phyloP scores from a whole-genome alignment of 106 monocot genomes.

The Acorus gramineus region DNA sequence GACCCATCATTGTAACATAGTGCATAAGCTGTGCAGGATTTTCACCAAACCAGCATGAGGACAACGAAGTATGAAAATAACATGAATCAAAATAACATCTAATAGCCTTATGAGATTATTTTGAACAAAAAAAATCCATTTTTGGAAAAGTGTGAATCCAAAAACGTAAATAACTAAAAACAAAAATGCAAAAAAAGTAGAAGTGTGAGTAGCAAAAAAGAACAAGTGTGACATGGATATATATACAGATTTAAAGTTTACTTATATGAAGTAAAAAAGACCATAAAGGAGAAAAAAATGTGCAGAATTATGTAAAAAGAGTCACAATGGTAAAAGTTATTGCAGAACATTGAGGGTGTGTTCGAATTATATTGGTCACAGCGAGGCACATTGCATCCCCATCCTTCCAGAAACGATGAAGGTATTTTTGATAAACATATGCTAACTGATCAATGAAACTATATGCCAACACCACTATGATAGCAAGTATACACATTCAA shows the following conservation, averaged over 20 bases:
- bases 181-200: too few species aligned
- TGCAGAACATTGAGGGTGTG: slow-evolving; percentile 88
- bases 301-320: not conserved
- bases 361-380: slow-evolving; percentile 88
- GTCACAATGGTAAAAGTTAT: slow-evolving; percentile 82
- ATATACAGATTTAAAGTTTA: too few species aligned
- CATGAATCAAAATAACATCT: too few species aligned
- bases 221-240: too few species aligned
- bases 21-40: slow-evolving; percentile 99
- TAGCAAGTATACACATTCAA: too few species aligned
- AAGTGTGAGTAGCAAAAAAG: too few species aligned
- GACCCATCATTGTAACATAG: slow-evolving; percentile 95
- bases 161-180: too few species aligned
- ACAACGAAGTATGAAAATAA: not conserved
- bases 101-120: too few species aligned
- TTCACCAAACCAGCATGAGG: slow-evolving; percentile 66
- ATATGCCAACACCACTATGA: too few species aligned
- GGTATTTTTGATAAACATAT: not conserved
- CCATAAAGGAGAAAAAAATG: not conserved
- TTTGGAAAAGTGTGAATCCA: too few species aligned
- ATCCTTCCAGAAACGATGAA: slow-evolving; percentile 30
- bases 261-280: not conserved
- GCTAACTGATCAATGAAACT: too few species aligned
- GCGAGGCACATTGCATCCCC: slow-evolving; percentile 98
- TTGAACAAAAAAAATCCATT: too few species aligned